A percentile compares a stretch with the other conserved stretches of the same genome.
Conservation (phyloP, 208 protist species). For the Entamoeba moshkovskii region DNA sequence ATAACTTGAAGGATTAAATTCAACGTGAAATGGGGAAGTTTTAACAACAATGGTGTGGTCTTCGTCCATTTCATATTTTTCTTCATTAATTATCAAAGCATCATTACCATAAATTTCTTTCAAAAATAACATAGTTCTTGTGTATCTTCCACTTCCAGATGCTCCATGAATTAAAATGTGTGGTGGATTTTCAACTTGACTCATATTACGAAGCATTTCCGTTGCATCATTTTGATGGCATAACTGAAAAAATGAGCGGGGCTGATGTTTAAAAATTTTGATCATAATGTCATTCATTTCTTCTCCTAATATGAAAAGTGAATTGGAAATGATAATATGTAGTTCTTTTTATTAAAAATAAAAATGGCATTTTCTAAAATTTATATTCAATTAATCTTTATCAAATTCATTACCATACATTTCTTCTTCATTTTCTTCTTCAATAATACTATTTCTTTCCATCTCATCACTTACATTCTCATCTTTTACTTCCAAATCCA, state of each 20-base stretch:
- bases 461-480: neutral
- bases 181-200: neutral
- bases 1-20: neutral
- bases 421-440: neutral
- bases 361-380: too few relatives aligned
- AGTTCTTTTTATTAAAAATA: too few relatives aligned
- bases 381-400: too few relatives aligned
- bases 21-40: neutral
- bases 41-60: neutral
- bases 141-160: neutral
- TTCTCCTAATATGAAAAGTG: too few relatives aligned
- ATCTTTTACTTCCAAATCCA: neutral
- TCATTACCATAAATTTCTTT: neutral
- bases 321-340: too few relatives aligned
- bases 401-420: too few relatives aligned
- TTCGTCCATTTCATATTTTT: neutral
- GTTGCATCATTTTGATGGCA: neutral
- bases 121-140: neutral
- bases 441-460: neutral
- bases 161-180: neutral
- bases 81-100: neutral
- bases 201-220: neutral
- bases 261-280: neutral
- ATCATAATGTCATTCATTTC: too few relatives aligned
- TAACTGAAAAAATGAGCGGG: neutral